These are phyloP conservation scores for Lentinus brumalis DNA, from an alignment of 768 basidiomycete species.

Conservation along the genomic window DNA sequence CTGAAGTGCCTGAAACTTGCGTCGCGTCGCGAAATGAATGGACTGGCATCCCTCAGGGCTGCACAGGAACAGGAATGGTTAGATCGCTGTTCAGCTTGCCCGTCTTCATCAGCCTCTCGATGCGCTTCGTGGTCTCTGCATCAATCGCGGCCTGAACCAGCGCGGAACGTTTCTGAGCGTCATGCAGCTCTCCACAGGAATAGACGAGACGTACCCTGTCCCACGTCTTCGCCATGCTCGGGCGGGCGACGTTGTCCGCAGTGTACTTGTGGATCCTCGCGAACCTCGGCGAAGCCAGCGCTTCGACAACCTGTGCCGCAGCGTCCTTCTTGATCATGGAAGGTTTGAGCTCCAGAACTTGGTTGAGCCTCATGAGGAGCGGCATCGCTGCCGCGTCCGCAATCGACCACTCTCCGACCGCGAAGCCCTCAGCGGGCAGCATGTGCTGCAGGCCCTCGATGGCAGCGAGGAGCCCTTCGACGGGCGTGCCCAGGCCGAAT, in stretches of 20 bases:
- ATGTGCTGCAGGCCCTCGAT: constrained; percentile 52
- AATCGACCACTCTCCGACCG: constrained; percentile 47
- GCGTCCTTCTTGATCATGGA: neutral
- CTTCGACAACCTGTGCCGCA: neutral
- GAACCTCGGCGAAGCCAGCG: neutral
- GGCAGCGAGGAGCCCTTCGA: constrained; percentile 42
- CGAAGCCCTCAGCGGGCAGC: constrained; percentile 51
- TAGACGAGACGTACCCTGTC: neutral
- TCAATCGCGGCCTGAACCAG: neutral
- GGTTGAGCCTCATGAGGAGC: constrained; percentile 50
- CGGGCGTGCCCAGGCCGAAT: constrained; percentile 36
- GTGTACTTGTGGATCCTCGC: neutral
- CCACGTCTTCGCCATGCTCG: constrained; percentile 6
- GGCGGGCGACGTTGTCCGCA: neutral
- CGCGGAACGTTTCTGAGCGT: neutral
- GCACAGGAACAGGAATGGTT: neutral
- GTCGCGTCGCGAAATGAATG: too few relatives aligned
- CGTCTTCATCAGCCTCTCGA: neutral
- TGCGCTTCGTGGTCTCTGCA: neutral
- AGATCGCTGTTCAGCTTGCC: neutral
- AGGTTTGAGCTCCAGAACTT: neutral
- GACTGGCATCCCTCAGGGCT: neutral
- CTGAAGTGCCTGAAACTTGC: too few relatives aligned
- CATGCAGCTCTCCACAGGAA: neutral
- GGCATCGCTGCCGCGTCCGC: constrained; percentile 64